Evolutionary conservation across 352 stramenopile species (phyloP), one percentile per base, ranked within the genome.

Genomic region (Globisporangium takayamanum): DNA sequence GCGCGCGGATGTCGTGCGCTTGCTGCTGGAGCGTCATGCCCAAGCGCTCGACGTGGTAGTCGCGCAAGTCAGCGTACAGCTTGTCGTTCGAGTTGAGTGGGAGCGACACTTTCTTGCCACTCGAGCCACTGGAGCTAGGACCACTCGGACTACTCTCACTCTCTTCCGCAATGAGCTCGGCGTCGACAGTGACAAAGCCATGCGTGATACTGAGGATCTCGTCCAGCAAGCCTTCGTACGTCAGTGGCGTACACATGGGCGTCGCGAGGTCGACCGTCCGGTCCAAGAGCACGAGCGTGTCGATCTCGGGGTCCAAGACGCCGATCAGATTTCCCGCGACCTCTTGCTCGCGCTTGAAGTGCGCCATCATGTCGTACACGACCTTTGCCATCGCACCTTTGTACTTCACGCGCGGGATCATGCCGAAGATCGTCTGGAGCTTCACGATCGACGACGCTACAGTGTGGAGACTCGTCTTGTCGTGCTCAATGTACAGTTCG

Each of bases 141-240:
- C 22, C 22, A 22, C 22, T 22, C 22, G 22, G 22, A 22, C 60
- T 58, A 22, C 47, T 55, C 16, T 91, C 77, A 37, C 91, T 84
- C 25, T 94, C 86, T 20, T 47, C 50, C 1, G 78, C 79, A 50
- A 92, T 78, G 15, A 94, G 68, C 44, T 93, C 82, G 0, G 81
- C 65, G 55, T 92, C 83, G 30, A 92, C 80, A 2, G 77, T 88
- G 54, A 94, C 76, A 54, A 92, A 91, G n/a, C 90, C 88, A 69
- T 96, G 81, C 28, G 93, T 88, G 70, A 99, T 98, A 60, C 91
- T 90, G 10, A 99, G 49, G 22, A 98, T 88, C 72, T 99, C 92
- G 69, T 99, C 95, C 36, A 99, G 72, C 20, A 99, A 69, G 8
- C 96, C 96, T 78, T 99, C 96, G 66, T 98, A 99, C 6, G 96